Percentiles rank a stretch among this genome's conserved stretches.
These are phyloP conservation scores for Peronospora belbahrii DNA, from an alignment of 352 stramenopile species.

Conservation along the genomic window DNA sequence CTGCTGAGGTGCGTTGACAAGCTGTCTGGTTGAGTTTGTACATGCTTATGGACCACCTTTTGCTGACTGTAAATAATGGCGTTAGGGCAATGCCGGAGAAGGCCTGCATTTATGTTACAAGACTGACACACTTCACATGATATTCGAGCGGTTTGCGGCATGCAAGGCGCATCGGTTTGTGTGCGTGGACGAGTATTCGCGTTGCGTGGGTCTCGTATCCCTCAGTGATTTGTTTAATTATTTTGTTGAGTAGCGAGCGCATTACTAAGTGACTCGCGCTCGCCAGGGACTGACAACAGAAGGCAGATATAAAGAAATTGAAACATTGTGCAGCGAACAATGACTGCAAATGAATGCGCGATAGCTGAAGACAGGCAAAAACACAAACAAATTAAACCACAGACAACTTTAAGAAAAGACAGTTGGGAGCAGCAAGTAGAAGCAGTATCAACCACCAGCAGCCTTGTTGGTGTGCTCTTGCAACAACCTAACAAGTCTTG, in stretches of 20 bases:
- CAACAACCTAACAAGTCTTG: neutral
- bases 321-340: constrained; percentile 16
- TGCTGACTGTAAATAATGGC: constrained; percentile 8
- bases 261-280: constrained; percentile 18
- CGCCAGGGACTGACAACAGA: constrained; percentile 9
- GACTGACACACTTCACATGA: constrained; percentile 86
- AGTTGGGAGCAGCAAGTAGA: constrained; percentile 9
- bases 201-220: constrained; percentile 77
- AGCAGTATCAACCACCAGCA: too few relatives aligned
- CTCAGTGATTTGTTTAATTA: constrained; percentile 89
- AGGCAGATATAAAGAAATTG: constrained; percentile 14
- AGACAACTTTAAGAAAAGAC: constrained; percentile 20
- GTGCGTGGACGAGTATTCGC: constrained; percentile 79
- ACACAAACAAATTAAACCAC: constrained; percentile 30
- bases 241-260: constrained; percentile 71
- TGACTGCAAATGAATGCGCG: constrained; percentile 6
- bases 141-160: constrained; percentile 82
- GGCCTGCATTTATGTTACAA: constrained; percentile 83
- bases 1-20: constrained; percentile 53
- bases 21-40: neutral
- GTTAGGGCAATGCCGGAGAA: constrained; percentile 72
- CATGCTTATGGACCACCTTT: neutral
- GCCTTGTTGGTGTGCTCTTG: too few relatives aligned
- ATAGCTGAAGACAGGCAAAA: constrained; percentile 16
- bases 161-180: constrained; percentile 83